phyloP scores from a whole-genome alignment of 768 basidiomycete species.

The Russula earlei region DNA sequence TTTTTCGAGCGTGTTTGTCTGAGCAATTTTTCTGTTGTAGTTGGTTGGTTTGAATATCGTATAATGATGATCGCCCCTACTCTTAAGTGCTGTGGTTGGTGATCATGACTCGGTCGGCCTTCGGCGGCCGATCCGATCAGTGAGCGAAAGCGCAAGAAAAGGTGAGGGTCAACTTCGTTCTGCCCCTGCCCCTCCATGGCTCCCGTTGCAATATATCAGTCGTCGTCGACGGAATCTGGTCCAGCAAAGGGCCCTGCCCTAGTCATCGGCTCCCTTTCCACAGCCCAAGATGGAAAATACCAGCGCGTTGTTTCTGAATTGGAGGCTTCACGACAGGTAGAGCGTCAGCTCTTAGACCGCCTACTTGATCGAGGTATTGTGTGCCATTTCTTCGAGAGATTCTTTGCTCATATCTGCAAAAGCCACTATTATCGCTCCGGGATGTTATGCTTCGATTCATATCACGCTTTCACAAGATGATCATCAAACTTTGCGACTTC shows the following conservation, averaged over 20 bases:
- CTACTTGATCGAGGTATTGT: constrained; percentile 67
- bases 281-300: constrained; percentile 73
- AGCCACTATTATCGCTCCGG: constrained; percentile 51
- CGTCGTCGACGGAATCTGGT: constrained; percentile 22
- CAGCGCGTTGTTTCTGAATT: constrained; percentile 58
- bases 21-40: neutral
- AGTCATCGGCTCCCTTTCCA: constrained; percentile 67
- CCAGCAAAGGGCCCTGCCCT: constrained; percentile 42
- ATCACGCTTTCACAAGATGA: constrained; percentile 55
- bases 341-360: constrained; percentile 76
- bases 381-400: neutral
- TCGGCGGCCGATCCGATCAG: neutral
- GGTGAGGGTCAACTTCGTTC: too few relatives aligned
- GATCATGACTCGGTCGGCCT: constrained; percentile 1
- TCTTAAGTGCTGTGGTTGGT: too few relatives aligned
- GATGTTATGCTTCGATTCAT: constrained; percentile 56
- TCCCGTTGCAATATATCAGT: constrained; percentile 43
- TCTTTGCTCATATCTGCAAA: neutral
- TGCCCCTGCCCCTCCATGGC: constrained; percentile 48
- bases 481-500: constrained; percentile 47
- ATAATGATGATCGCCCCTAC: neutral
- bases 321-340: constrained; percentile 46
- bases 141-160: neutral
- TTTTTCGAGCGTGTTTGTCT: neutral
- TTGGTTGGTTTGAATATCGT: neutral